phyloP scores from a whole-genome alignment of 768 basidiomycete genomes.

The Naematelia encephala region DNA sequence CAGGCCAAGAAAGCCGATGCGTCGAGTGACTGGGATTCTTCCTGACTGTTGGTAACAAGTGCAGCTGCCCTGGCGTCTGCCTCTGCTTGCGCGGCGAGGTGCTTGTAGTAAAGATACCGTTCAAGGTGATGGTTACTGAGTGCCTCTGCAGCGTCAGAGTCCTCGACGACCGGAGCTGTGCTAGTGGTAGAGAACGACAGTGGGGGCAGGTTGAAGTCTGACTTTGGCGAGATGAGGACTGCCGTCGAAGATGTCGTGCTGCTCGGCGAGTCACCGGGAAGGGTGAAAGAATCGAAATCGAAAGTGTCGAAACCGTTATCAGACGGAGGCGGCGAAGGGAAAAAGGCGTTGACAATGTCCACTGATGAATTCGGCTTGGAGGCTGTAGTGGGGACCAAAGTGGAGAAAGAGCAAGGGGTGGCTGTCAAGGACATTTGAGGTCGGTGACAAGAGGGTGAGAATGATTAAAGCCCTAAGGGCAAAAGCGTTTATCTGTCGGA shows the following conservation, averaged over 20 bases:
- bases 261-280: conserved; percentile 11
- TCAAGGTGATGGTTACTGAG: conserved; percentile 39
- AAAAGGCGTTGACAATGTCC: not conserved
- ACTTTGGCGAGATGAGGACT: conserved; percentile 13
- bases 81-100: conserved; percentile 38
- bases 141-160: conserved; percentile 29
- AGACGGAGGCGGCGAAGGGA: not conserved
- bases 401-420: not conserved
- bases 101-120: conserved; percentile 41
- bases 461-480: not conserved
- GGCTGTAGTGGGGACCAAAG: not conserved
- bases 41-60: conserved; percentile 2
- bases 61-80: conserved; percentile 15
- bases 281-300: conserved; percentile 21
- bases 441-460: not conserved
- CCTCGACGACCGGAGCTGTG: conserved; percentile 1
- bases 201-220: conserved; percentile 11
- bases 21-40: conserved; percentile 23
- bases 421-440: not conserved
- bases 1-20: conserved; percentile 18
- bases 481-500: not conserved
- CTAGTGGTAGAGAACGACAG: not conserved
- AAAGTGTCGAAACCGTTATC: conserved; percentile 16
- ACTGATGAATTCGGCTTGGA: not conserved
- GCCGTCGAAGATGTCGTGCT: conserved; percentile 13